These are phyloP conservation scores for Russula virescens DNA, from an alignment of 768 basidiomycete species.

Conservation along the genomic window DNA sequence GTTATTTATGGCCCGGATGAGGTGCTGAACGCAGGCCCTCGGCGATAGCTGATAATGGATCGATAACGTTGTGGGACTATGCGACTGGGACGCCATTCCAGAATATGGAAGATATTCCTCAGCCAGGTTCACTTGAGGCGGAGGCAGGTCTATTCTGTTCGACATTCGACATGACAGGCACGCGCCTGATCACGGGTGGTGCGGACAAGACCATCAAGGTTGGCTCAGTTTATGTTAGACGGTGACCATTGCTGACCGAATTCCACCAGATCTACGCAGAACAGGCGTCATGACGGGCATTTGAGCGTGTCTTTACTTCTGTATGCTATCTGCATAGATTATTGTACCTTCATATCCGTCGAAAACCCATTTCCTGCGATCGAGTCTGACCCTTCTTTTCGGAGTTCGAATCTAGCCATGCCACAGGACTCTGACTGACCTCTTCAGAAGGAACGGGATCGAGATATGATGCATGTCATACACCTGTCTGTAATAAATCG, in stretches of 20 bases:
- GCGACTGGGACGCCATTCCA: constrained; percentile 93
- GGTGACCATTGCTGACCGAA: background rate
- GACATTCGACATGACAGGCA: constrained; percentile 94
- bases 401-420: background rate
- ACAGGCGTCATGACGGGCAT: constrained; percentile 44
- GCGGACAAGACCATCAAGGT: constrained; percentile 99
- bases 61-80: constrained; percentile 92
- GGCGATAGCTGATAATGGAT: constrained; percentile 81
- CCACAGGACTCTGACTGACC: background rate
- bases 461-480: background rate
- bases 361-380: background rate
- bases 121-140: constrained; percentile 96
- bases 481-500: background rate
- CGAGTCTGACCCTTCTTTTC: too few relatives aligned
- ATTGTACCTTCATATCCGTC: background rate
- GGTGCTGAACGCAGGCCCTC: background rate
- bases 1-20: background rate
- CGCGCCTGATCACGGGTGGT: constrained; percentile 89
- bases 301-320: background rate
- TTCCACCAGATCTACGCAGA: constrained; percentile 60
- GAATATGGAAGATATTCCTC: constrained; percentile 86
- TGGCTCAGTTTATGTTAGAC: constrained; percentile 25
- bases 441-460: background rate
- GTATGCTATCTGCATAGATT: background rate
- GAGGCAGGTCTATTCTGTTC: constrained; percentile 97